Conservation (phyloP, 2,329 filamentous ascomycete species). For the Stylonectria norvegica region DNA sequence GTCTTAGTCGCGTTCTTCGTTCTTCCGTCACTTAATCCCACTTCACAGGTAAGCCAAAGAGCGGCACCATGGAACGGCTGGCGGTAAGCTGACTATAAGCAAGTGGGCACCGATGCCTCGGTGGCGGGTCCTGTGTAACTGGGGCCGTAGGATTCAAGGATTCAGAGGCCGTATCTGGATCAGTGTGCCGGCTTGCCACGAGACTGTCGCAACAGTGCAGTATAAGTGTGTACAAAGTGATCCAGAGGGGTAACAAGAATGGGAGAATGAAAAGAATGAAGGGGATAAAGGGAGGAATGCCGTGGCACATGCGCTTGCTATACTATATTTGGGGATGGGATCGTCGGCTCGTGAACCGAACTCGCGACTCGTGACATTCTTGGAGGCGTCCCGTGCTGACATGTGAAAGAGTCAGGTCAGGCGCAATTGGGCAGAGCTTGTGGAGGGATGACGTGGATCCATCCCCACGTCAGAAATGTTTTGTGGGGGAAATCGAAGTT, state of each 20-base stretch:
- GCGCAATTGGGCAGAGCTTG: slow-evolving; percentile 2
- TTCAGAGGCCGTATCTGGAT: too few species aligned
- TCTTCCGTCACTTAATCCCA: too few species aligned
- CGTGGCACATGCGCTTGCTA: not conserved
- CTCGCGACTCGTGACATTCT: slow-evolving; percentile 24
- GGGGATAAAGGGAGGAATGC: not conserved
- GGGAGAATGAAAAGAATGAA: not conserved
- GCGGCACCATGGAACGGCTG: slow-evolving; percentile 9
- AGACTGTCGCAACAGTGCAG: too few species aligned
- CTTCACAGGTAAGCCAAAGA: slow-evolving; percentile 25
- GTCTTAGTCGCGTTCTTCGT: slow-evolving; percentile 1
- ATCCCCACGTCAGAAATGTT: not conserved
- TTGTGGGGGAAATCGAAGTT: too few species aligned
- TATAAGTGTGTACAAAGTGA: too few species aligned
- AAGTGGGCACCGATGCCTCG: slow-evolving; percentile 12
- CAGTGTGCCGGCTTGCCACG: too few species aligned
- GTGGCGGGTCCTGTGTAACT: slow-evolving; percentile 9
- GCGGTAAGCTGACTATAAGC: not conserved
- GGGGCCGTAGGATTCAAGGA: too few species aligned
- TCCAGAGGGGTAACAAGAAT: not conserved
- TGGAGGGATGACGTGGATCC: not conserved
- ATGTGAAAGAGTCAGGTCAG: slow-evolving; percentile 26
- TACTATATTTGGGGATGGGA: not conserved
- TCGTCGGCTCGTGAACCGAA: slow-evolving; percentile 1
- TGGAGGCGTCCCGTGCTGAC: slow-evolving; percentile 12